Percentiles rank a stretch among this genome's conserved stretches.
phyloP scores from a whole-genome alignment of 805 yeast species.

The Danielia oregonensis region DNA sequence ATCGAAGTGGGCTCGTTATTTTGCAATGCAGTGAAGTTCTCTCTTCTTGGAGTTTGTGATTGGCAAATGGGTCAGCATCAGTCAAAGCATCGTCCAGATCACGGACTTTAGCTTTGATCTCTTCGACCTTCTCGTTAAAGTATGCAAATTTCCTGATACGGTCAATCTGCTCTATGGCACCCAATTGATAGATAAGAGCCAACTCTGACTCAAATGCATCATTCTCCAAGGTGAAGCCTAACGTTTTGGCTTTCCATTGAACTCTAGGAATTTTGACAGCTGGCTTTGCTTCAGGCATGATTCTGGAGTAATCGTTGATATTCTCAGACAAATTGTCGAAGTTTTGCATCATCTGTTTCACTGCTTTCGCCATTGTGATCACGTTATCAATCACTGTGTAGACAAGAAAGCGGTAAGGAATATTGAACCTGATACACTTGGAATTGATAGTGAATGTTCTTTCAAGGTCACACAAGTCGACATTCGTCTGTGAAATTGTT shows the following conservation, averaged over 20 bases:
- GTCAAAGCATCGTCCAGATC: conserved; percentile 8
- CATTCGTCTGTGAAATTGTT: conserved; percentile 29
- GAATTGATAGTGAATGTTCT: conserved; percentile 16
- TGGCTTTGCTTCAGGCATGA: conserved; percentile 34
- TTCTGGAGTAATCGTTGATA: conserved; percentile 25
- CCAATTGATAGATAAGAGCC: conserved; percentile 60
- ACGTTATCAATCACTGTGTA: conserved; percentile 79
- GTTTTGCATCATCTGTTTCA: conserved; percentile 55
- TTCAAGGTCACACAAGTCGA: conserved; percentile 15
- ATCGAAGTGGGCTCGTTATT: neutral
- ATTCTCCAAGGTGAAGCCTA: conserved; percentile 71
- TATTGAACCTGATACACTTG: conserved; percentile 43
- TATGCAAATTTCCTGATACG: conserved; percentile 48
- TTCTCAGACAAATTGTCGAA: conserved; percentile 31
- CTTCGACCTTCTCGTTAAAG: conserved; percentile 29
- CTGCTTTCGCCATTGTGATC: conserved; percentile 61
- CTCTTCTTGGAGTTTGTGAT: too few species aligned
- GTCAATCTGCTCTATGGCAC: conserved; percentile 58
- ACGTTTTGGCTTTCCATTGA: conserved; percentile 49
- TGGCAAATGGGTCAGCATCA: neutral
- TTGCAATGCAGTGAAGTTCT: too few species aligned
- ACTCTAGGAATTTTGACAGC: conserved; percentile 53
- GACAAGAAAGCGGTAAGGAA: conserved; percentile 74
- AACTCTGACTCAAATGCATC: conserved; percentile 86
- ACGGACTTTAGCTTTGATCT: conserved; percentile 11